These are phyloP conservation scores for Picea sitchensis DNA, from an alignment of 75 land plant genomes.

Conservation along the genomic window DNA sequence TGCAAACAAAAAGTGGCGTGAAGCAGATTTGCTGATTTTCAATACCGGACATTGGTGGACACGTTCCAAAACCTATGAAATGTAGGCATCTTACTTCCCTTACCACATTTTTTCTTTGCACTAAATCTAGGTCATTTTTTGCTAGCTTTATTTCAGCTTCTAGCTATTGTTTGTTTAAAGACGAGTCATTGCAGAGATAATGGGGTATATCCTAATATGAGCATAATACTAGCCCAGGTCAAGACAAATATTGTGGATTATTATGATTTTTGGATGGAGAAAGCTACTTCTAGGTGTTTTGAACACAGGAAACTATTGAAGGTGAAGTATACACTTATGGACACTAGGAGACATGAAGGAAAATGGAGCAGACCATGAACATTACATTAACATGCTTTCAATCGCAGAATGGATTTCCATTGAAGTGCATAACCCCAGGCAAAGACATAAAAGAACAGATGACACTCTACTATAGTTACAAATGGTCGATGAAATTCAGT, in stretches of 20 bases:
- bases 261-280: neutral
- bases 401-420: neutral
- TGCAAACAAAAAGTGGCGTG: slow-evolving; percentile 47
- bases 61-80: slow-evolving; percentile 42
- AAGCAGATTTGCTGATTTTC: slow-evolving; percentile 62
- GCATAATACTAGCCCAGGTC: neutral
- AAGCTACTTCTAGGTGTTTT: neutral
- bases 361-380: neutral
- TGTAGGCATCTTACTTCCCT: slow-evolving; percentile 34
- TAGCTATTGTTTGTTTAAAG: neutral
- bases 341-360: neutral
- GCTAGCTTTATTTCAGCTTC: neutral
- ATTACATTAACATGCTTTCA: neutral
- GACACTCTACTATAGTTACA: neutral
- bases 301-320: neutral
- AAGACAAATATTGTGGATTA: neutral
- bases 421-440: neutral
- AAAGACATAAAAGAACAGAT: neutral
- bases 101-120: neutral
- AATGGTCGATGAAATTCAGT: neutral
- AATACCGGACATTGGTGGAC: slow-evolving; percentile 84
- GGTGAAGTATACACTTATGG: neutral
- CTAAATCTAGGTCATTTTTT: neutral
- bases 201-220: neutral
- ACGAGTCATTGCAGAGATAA: neutral